Base-by-base conservation (phyloP, 106 monocot species). In the Dactylorhiza incarnata region DNA sequence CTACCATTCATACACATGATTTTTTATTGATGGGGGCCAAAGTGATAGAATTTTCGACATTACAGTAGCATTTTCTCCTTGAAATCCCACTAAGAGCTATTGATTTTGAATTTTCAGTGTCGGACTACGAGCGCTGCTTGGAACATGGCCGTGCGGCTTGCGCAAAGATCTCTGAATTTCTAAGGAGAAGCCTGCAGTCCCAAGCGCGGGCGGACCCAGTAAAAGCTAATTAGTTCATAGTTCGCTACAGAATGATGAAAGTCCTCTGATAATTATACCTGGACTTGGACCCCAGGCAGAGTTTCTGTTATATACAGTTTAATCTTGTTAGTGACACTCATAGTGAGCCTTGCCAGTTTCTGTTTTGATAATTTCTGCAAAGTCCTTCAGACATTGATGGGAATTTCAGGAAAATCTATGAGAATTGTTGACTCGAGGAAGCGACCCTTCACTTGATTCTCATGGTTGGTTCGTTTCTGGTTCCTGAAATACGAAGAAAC, bases 121-220 rank as follows among this genome's bases (percentile, higher is more conserved):
- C 45, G 17, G 82, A 88, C 25, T 95, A 90, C 62, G 83, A 91
- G 58, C 75, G 73, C 72, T 89, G 91, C 74, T 73, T 99, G 25
- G 89, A 86, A 14, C 81, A 88, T 9, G 91, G 94, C n/a, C 78
- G 78, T 69, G 91, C 94, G 55, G 91, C 93, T n/a, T 83, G 89
- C 75, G 78, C 81, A 62, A 86, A 81, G 63, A 89, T 99, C 55
- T 99, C 97, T 25, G 94, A 94, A 68, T 91, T 94, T 78, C 49
- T 91, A 9, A 86, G 97, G 82, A 94, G 53, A 79, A 91, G 71
- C 59, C 72, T 99, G 81, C 77, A 84, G 74, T 77, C 82, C 63
- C 71, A 76, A 26, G 45, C 72, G 16, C 45, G 77, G 3, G 58
- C 54, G 11, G 83, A 83, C 48, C 12, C 55, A 45, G 54, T 52